phyloP scores from a whole-genome alignment of 2,329 filamentous ascomycete species.

The Tolypocladium inflatum region DNA sequence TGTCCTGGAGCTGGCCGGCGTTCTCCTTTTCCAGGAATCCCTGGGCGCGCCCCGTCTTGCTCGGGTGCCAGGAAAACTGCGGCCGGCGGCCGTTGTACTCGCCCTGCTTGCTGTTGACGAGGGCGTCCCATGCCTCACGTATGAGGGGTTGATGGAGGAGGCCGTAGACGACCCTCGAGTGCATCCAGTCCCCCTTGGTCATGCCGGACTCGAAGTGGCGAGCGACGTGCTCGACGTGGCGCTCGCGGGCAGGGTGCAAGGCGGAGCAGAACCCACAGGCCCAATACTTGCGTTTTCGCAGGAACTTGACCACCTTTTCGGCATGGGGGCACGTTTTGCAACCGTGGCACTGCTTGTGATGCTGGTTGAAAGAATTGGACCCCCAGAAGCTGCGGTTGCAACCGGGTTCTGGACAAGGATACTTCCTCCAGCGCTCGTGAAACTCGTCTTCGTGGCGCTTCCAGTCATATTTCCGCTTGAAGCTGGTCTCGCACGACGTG shows the following conservation, averaged over 20 bases:
- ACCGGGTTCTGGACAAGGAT: slow-evolving; percentile 51
- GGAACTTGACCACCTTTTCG: slow-evolving; percentile 52
- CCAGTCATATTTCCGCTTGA: slow-evolving; percentile 61
- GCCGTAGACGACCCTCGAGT: slow-evolving; percentile 58
- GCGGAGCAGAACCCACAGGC: slow-evolving; percentile 60
- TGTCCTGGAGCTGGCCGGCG: slow-evolving; percentile 52
- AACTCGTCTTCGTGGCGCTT: slow-evolving; percentile 62
- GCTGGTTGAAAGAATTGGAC: slow-evolving; percentile 58
- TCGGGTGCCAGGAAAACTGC: slow-evolving; percentile 52
- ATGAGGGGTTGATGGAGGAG: slow-evolving; percentile 57
- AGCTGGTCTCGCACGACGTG: slow-evolving; percentile 52
- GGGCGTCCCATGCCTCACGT: slow-evolving; percentile 49
- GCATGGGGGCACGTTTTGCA: slow-evolving; percentile 58
- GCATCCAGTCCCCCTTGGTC: slow-evolving; percentile 58
- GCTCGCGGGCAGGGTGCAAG: slow-evolving; percentile 52
- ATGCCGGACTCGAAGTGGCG: slow-evolving; percentile 56
- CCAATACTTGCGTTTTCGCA: slow-evolving; percentile 57
- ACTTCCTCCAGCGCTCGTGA: slow-evolving; percentile 59
- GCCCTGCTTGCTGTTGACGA: slow-evolving; percentile 43
- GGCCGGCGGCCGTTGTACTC: slow-evolving; percentile 45
- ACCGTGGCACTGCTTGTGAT: slow-evolving; percentile 55
- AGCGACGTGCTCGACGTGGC: slow-evolving; percentile 59
- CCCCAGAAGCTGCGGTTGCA: slow-evolving; percentile 62
- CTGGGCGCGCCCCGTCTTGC: slow-evolving; percentile 45
- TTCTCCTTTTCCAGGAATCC: slow-evolving; percentile 53